These are phyloP conservation scores for Dujonia santamariae DNA, from an alignment of 1,139 yeast species.

Conservation along the genomic window DNA sequence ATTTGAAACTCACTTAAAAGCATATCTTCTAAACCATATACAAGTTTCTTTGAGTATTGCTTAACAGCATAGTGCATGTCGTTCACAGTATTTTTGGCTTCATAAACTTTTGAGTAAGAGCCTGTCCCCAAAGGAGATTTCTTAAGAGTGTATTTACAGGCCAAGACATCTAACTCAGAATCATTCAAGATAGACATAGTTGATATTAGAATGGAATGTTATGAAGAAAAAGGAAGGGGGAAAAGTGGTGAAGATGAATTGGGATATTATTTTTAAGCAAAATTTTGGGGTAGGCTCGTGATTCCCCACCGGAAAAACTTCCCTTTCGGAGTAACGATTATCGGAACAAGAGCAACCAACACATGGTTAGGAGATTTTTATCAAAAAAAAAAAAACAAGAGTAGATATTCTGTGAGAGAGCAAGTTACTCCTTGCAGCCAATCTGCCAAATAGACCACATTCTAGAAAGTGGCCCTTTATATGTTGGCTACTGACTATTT, in stretches of 20 bases:
- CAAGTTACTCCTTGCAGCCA: too few relatives aligned
- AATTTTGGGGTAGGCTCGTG: slow-evolving; percentile 1
- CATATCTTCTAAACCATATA: slow-evolving; percentile 34
- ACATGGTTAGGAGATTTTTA: too few relatives aligned
- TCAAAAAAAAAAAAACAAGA: too few relatives aligned
- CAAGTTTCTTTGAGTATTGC: slow-evolving; percentile 28
- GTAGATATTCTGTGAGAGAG: neutral
- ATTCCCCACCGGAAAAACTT: too few relatives aligned
- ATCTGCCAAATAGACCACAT: too few relatives aligned
- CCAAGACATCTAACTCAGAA: slow-evolving; percentile 9
- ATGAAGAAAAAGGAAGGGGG: neutral
- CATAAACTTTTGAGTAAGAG: slow-evolving; percentile 36
- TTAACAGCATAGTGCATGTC: slow-evolving; percentile 40
- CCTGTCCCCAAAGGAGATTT: slow-evolving; percentile 36
- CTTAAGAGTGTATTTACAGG: slow-evolving; percentile 34
- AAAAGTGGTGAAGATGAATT: neutral
- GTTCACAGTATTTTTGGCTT: slow-evolving; percentile 32
- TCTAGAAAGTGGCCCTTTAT: too few relatives aligned
- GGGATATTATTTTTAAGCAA: neutral
- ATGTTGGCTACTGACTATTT: too few relatives aligned
- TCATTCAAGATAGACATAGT: neutral
- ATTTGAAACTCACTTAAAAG: slow-evolving; percentile 56
- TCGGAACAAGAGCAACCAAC: too few relatives aligned
- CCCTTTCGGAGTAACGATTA: too few relatives aligned
- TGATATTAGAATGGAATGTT: neutral